Percentiles rank a stretch among this genome's conserved stretches.
phyloP scores from a whole-genome alignment of 371 early-diverging fungal species.

The Mortierella sp. region DNA sequence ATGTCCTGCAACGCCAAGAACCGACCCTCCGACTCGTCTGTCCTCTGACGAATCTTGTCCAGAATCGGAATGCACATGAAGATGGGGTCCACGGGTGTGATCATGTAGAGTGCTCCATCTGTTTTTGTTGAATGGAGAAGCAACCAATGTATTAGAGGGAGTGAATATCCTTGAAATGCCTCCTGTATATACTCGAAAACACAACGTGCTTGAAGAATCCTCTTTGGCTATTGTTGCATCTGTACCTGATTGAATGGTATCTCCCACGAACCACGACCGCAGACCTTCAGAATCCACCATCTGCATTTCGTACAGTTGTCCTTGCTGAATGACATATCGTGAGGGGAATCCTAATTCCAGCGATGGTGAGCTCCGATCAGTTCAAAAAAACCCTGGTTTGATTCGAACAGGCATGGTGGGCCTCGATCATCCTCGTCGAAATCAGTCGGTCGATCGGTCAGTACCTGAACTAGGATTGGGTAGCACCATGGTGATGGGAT shows the following conservation, averaged over 20 bases:
- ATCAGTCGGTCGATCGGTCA: neutral
- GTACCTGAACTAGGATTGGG: conserved; percentile 50
- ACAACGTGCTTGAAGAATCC: too few species aligned
- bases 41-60: conserved; percentile 39
- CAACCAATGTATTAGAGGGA: neutral
- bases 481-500: conserved; percentile 34
- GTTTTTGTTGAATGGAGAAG: neutral
- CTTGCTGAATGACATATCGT: conserved; percentile 45
- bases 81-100: conserved; percentile 41
- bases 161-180: too few species aligned
- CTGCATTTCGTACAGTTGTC: conserved; percentile 39
- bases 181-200: too few species aligned
- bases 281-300: conserved; percentile 37
- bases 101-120: conserved; percentile 46
- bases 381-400: too few species aligned
- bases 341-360: conserved; percentile 34
- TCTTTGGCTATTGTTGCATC: too few species aligned
- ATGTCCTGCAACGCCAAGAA: conserved; percentile 27
- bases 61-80: conserved; percentile 51
- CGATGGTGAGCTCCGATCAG: too few species aligned
- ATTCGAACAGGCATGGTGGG: too few species aligned
- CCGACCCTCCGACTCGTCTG: conserved; percentile 22
- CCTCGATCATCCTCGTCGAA: too few species aligned
- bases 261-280: conserved; percentile 45
- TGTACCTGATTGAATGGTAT: conserved; percentile 44